A percentile compares a stretch with the other conserved stretches of the same genome.
phyloP scores from a whole-genome alignment of 345 rosid species.

The Dipteronia sinensis region DNA sequence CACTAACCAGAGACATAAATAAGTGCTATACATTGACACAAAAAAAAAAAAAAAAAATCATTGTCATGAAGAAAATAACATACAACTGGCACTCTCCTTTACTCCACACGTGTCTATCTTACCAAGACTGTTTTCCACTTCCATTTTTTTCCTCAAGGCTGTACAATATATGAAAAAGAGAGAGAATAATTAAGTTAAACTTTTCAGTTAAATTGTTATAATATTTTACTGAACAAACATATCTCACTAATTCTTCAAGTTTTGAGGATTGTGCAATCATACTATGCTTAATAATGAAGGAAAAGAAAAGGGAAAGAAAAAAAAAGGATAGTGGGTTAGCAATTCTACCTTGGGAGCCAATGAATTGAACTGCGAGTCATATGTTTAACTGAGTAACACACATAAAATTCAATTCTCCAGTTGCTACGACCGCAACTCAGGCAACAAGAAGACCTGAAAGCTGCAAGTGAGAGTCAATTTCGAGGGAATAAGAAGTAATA shows the following conservation, averaged over 20 bases:
- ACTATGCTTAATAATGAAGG: neutral
- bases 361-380: neutral
- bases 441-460: constrained; percentile 11
- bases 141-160: neutral
- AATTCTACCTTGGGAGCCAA: constrained; percentile 12
- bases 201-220: neutral
- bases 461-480: constrained; percentile 7
- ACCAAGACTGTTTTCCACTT: constrained; percentile 3
- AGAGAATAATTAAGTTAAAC: neutral
- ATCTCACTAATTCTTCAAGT: neutral
- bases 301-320: neutral
- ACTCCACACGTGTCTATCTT: neutral
- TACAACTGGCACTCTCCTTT: neutral
- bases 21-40: neutral
- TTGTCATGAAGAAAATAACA: too few relatives aligned
- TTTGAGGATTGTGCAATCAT: neutral
- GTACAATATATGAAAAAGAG: neutral
- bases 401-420: neutral
- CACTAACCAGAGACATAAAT: too few relatives aligned
- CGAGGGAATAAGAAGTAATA: neutral
- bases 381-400: constrained; percentile 4
- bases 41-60: constrained; percentile 1
- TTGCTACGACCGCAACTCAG: neutral
- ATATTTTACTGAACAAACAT: neutral
- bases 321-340: neutral